Base-by-base conservation (phyloP, 495 filamentous ascomycete species). In the Evernia prunastri region DNA sequence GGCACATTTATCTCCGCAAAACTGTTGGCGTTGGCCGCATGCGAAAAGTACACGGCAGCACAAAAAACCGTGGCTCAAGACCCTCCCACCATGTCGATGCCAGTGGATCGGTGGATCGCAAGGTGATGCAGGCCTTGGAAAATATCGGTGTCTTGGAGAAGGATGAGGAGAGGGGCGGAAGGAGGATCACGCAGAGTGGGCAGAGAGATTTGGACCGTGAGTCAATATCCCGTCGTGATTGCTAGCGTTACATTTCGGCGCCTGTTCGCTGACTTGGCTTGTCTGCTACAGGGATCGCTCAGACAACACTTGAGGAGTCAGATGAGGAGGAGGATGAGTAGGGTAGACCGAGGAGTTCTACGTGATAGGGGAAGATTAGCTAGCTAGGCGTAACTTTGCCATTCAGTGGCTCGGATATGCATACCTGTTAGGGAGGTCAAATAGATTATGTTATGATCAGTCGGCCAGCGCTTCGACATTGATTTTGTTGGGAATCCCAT, bases 1-100 rank as follows among this genome's bases (percentile, higher is more conserved):
- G 94, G 74, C 94, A 98, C 82, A 85, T 97, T 84, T 98, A 98
- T 84, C 86, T 98, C 78, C 87, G 94, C 79, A 97, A 97, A 84
- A 96, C 92, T 73, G 92, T 98, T 75, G 94, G 94, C 83, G 92
- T 98, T 65, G 90, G 90, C 75, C 89, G 92, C 72, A 83, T 96
- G 69, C 86, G 87, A 74, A 94, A 93, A 80, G 89, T 90, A 64
- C 94, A 98, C 82, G 94, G 94, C 75, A 89, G 83, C 67, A 87
- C 88, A 80, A 96, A 96, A 87, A 98, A 98, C 86, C 92, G 94
- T 74, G 94, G 94, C 69, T 84, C 85, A 69, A 85, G 90, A 71
- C 94, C 94, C 71, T 87, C 85, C 59, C 89, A 97, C 80, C 94
- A 98, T 85, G 91, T 96, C 75, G 89, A 97, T 76, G 94, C 92